A percentile compares a stretch with the other conserved stretches of the same genome.
Conservation (phyloP, 164 flowering plant genomes). For the Warburgia ugandensis region DNA sequence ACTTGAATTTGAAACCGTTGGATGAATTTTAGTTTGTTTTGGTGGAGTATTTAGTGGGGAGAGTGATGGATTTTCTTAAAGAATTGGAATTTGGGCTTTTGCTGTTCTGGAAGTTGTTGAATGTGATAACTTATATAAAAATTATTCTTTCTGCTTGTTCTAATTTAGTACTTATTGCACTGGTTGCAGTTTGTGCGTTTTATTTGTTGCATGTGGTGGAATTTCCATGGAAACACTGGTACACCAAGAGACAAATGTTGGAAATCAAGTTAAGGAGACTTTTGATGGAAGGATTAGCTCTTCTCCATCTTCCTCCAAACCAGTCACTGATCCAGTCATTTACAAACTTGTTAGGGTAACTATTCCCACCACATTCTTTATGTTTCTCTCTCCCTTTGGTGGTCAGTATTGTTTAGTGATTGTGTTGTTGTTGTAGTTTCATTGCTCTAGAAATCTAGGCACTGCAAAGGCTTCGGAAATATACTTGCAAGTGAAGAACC, state of each 20-base stretch:
- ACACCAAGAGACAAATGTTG: conserved; percentile 35
- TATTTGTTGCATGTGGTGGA: conserved; percentile 34
- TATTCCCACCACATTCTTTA: not conserved
- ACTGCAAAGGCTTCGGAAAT: not conserved
- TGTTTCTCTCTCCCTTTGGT: not conserved
- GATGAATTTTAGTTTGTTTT: too few species aligned
- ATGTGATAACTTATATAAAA: too few species aligned
- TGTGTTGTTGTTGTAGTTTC: not conserved
- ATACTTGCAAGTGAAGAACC: not conserved
- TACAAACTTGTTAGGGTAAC: conserved; percentile 17
- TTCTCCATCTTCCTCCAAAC: conserved; percentile 14
- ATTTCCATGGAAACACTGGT: conserved; percentile 57
- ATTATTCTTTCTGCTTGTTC: too few species aligned
- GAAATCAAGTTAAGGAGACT: conserved; percentile 21
- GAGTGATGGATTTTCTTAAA: too few species aligned
- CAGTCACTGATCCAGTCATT: conserved; percentile 10
- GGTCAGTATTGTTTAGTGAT: not conserved
- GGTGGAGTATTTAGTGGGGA: too few species aligned
- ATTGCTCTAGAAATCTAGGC: not conserved
- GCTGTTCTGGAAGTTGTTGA: too few species aligned
- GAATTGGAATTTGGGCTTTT: too few species aligned
- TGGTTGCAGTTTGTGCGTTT: conserved; percentile 17
- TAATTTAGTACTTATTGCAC: too few species aligned
- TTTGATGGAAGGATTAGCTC: conserved; percentile 18
- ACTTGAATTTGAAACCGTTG: too few species aligned